Conservation (phyloP, 2,329 filamentous ascomycete species). For the Monosporascus sp. region DNA sequence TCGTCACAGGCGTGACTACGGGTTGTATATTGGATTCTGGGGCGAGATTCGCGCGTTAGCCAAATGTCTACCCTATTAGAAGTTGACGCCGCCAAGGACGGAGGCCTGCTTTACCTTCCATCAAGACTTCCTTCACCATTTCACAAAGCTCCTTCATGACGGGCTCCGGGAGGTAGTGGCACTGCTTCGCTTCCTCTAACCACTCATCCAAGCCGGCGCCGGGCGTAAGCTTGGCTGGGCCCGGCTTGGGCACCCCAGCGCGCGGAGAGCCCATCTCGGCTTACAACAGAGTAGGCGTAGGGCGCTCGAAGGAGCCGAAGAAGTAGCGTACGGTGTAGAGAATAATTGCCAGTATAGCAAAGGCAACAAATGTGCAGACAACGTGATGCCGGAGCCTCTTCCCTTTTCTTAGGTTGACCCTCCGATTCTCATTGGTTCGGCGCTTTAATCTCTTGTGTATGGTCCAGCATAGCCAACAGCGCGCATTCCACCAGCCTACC, state of each 20-base stretch:
- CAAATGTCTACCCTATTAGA: not conserved
- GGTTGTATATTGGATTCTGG: conserved; percentile 97
- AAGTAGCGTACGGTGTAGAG: too few species aligned
- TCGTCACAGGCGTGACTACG: conserved; percentile 91
- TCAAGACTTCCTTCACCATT: conserved; percentile 96
- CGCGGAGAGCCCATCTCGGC: conserved; percentile 19
- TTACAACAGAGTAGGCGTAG: too few species aligned
- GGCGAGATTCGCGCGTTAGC: not conserved
- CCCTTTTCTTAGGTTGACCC: too few species aligned
- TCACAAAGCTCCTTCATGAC: conserved; percentile 99
- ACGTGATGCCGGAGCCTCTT: too few species aligned
- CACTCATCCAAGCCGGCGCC: conserved; percentile 91
- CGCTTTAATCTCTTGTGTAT: too few species aligned
- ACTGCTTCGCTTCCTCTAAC: conserved; percentile 94
- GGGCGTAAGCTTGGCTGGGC: conserved; percentile 76
- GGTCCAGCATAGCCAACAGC: too few species aligned
- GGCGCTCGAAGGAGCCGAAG: too few species aligned
- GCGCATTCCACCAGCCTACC: too few species aligned
- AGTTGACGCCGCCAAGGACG: not conserved
- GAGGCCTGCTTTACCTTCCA: conserved; percentile 67
- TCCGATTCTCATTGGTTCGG: too few species aligned
- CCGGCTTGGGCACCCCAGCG: conserved; percentile 72
- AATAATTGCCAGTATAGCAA: too few species aligned
- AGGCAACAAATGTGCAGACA: too few species aligned
- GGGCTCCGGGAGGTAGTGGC: conserved; percentile 90